Conservation (phyloP, 2,329 filamentous ascomycete genomes). For the Alternaria triticina region DNA sequence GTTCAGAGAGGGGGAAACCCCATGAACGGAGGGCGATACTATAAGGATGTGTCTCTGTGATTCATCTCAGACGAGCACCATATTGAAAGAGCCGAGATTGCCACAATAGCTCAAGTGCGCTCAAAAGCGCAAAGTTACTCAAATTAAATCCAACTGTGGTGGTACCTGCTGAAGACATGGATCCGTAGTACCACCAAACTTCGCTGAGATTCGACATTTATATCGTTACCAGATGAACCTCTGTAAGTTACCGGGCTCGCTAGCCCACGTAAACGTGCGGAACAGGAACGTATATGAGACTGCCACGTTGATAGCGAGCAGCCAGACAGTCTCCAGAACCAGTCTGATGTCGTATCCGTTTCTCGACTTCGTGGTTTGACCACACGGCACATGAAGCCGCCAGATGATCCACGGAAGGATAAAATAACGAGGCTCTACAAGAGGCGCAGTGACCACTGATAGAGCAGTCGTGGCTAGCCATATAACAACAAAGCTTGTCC, state of each 20-base stretch:
- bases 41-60: background rate
- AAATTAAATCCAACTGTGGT: background rate
- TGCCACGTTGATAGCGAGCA: slow-evolving; percentile 66
- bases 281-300: slow-evolving; percentile 76
- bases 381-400: slow-evolving; percentile 74
- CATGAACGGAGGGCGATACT: background rate
- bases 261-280: slow-evolving; percentile 70
- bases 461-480: slow-evolving; percentile 75
- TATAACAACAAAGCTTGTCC: slow-evolving; percentile 60
- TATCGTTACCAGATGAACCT: slow-evolving; percentile 71
- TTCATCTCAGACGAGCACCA: background rate
- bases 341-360: slow-evolving; percentile 50
- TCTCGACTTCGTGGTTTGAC: slow-evolving; percentile 32
- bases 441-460: slow-evolving; percentile 83
- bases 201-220: background rate
- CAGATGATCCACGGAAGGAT: slow-evolving; percentile 95
- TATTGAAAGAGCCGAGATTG: background rate
- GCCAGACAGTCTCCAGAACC: slow-evolving; percentile 73
- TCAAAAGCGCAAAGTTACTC: background rate
- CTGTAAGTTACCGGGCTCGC: slow-evolving; percentile 67
- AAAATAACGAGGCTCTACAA: slow-evolving; percentile 96
- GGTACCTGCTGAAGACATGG: background rate
- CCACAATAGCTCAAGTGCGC: background rate
- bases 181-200: background rate
- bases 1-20: background rate